A percentile compares a stretch with the other conserved stretches of the same genome.
Evolutionary conservation across 2,329 filamentous ascomycete species (phyloP).

Genomic region (Pestalotiopsis sp.): DNA sequence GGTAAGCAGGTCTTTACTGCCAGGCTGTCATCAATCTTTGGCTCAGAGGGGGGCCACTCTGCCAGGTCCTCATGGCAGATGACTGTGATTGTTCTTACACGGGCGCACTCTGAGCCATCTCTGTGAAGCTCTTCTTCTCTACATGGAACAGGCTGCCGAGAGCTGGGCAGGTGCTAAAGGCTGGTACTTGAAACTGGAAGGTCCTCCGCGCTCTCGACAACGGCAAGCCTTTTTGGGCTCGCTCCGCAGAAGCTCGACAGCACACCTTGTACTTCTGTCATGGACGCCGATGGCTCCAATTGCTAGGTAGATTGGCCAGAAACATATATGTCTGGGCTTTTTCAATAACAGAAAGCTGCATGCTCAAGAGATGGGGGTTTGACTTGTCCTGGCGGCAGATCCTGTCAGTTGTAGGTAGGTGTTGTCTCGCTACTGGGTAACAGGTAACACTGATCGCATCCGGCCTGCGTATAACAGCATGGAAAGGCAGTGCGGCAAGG

Average conservation of each 20-base stretch:
- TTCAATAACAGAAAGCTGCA: not conserved
- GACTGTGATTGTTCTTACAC: not conserved
- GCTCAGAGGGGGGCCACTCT: not conserved
- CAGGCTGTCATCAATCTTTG: not conserved
- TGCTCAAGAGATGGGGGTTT: not conserved
- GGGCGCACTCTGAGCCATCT: not conserved
- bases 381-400: not conserved
- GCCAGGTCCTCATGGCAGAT: not conserved
- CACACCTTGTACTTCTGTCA: not conserved
- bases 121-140: not conserved
- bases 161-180: constrained; percentile 5
- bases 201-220: not conserved
- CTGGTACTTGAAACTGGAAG: not conserved
- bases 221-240: constrained; percentile 2
- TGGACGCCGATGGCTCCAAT: not conserved
- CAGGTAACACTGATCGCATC: not conserved
- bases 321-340: not conserved
- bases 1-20: not conserved
- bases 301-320: not conserved
- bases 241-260: not conserved
- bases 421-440: not conserved
- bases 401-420: not conserved
- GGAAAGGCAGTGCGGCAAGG: not conserved
- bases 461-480: not conserved
- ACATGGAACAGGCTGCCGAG: not conserved